Evolutionary conservation across 345 rosid species (phyloP).

Genomic region (Dipteronia sinensis): DNA sequence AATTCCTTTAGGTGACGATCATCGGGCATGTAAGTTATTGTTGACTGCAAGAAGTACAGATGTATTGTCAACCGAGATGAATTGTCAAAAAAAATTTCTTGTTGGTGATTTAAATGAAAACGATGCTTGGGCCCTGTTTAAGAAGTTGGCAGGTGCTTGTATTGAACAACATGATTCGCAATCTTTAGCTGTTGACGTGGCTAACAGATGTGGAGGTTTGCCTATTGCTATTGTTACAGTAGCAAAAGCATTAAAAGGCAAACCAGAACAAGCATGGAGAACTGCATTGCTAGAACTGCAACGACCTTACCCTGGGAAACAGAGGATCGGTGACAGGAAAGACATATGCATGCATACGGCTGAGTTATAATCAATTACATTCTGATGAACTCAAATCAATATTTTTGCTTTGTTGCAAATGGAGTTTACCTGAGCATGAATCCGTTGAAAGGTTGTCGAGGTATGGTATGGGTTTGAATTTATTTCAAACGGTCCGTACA

Average conservation of each 20-base stretch:
- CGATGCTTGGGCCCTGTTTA: constrained; percentile 29
- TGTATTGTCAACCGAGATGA: neutral
- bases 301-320: neutral
- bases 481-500: too few relatives aligned
- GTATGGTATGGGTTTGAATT: too few relatives aligned
- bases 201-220: constrained; percentile 28
- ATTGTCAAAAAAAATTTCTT: neutral
- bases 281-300: constrained; percentile 13
- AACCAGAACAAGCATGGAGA: constrained; percentile 14
- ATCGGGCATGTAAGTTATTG: neutral
- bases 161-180: too few relatives aligned
- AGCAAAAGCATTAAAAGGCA: constrained; percentile 23
- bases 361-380: constrained; percentile 1
- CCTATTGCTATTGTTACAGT: constrained; percentile 8
- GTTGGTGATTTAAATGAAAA: constrained; percentile 15
- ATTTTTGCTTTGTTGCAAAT: too few relatives aligned
- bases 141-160: constrained; percentile 14
- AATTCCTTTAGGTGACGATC: neutral
- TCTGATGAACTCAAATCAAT: too few relatives aligned
- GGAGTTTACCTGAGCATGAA: too few relatives aligned
- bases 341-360: too few relatives aligned
- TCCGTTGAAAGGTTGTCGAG: too few relatives aligned
- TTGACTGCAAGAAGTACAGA: neutral
- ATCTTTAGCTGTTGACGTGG: constrained; percentile 17
- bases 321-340: too few relatives aligned